phyloP scores from a whole-genome alignment of 2,329 filamentous ascomycete genomes.

The Neofusicoccum sp. region DNA sequence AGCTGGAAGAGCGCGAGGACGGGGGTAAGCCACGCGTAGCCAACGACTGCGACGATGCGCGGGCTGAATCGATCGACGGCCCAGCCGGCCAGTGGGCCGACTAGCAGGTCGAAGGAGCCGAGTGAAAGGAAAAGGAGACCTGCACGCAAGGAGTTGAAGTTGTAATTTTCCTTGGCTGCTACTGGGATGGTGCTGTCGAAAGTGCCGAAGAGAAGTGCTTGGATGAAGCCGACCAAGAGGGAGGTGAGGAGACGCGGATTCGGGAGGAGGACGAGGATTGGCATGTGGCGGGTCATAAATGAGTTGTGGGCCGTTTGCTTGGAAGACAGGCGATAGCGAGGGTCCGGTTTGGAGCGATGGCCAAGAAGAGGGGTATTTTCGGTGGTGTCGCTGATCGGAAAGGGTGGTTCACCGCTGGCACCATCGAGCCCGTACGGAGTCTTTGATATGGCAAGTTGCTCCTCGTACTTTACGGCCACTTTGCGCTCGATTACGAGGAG shows the following conservation, averaged over 20 bases:
- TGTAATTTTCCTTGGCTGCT: constrained; percentile 42
- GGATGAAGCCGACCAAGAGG: constrained; percentile 41
- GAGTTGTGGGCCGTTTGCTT: constrained; percentile 40
- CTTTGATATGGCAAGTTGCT: constrained; percentile 22
- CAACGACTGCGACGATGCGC: constrained; percentile 41
- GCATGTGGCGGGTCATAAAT: constrained; percentile 42
- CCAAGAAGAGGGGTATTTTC: constrained; percentile 29
- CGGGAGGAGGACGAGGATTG: constrained; percentile 47
- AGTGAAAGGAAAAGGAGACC: constrained; percentile 50
- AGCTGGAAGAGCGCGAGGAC: constrained; percentile 22
- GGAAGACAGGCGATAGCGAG: constrained; percentile 21
- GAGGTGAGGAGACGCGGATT: constrained; percentile 33
- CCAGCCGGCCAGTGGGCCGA: constrained; percentile 50
- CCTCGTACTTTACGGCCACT: constrained; percentile 48
- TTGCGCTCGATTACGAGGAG: constrained; percentile 63
- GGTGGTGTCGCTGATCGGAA: constrained; percentile 20
- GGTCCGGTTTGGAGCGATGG: neutral
- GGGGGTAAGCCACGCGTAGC: constrained; percentile 45
- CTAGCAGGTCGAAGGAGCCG: constrained; percentile 43
- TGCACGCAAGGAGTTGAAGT: constrained; percentile 43
- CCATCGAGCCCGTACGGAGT: constrained; percentile 20
- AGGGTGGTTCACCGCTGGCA: neutral
- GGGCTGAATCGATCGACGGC: constrained; percentile 48
- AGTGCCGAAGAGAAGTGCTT: constrained; percentile 42
- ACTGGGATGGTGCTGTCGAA: constrained; percentile 52